Evolutionary conservation across 768 basidiomycete genomes (phyloP), one percentile per base, ranked within the genome.

Genomic region (Rhizopogon vesiculosus): DNA sequence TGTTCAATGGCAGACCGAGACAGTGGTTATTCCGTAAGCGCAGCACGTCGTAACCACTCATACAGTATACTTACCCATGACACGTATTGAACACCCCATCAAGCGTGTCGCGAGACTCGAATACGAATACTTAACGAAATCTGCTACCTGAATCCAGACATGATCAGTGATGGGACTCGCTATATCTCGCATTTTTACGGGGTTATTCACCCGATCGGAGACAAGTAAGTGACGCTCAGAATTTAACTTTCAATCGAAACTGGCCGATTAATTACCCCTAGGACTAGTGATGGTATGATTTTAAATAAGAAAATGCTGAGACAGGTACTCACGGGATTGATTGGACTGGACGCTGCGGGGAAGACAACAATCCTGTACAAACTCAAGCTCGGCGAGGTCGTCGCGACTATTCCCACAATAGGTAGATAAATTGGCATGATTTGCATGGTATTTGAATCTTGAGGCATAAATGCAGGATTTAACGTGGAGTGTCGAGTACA

Each of bases 341-440:
- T 98, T 64, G 96, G 96, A 42, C 80, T 98, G 62, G 96, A 98
- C 70, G 95, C 94, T 45, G 96, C 96, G 45, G 96, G 95, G 68
- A 98, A 98, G 78, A 98, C 96, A 19, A 98, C 95, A 42, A 98
- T 98, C 67, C 83, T 98, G 43, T 98, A 98, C 81, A 98, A 98
- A 71, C 87, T 98, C 74, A 98, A 98, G 77, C 76, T 98, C 70
- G 97, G 97, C 74, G 94, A 98, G 74, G 93, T 92, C 50, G 95
- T 98, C 54, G 98, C 96, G n/a, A 98, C 96, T 19, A 97, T 98
- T 68, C 96, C 96, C 56, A 49, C 48, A 5, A 98, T 96, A 59
- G 91, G 92, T 89, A 49, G 38, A 25, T 5, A 3, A 5, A 2
- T 38, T 25, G 18, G 35, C 15, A 8, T 22, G 13, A 48, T 19